Evolutionary conservation across 495 filamentous ascomycete genomes (phyloP).

Genomic region (Durotheca rogersii): DNA sequence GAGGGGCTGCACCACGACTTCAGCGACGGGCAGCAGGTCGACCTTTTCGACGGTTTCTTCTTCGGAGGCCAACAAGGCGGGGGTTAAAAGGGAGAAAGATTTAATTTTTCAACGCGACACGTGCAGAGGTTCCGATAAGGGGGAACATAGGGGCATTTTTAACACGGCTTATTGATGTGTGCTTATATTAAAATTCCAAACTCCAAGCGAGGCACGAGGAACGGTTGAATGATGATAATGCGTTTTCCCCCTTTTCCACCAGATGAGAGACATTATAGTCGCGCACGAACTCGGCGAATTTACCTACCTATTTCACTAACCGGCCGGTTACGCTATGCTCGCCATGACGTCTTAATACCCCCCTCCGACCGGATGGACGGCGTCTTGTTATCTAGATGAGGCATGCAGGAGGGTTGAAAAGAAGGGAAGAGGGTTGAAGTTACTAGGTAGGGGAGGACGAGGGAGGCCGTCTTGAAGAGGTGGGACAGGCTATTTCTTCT

Average conservation of each 20-base stretch:
- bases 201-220: slow-evolving; percentile 19
- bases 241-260: not conserved
- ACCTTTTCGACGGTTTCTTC: slow-evolving; percentile 90
- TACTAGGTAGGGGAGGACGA: too few relatives aligned
- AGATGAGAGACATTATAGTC: not conserved
- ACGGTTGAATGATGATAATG: slow-evolving; percentile 9
- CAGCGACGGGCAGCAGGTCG: slow-evolving; percentile 73
- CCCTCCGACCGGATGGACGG: slow-evolving; percentile 3
- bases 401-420: slow-evolving; percentile 8
- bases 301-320: not conserved
- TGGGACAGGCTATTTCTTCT: too few relatives aligned
- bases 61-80: slow-evolving; percentile 63
- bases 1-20: slow-evolving; percentile 77
- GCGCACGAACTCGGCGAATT: not conserved
- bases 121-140: not conserved
- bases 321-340: slow-evolving; percentile 8
- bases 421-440: slow-evolving; percentile 2
- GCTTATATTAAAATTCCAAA: slow-evolving; percentile 12
- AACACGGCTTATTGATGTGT: slow-evolving; percentile 8
- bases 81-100: slow-evolving; percentile 11
- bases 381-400: slow-evolving; percentile 6
- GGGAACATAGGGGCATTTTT: slow-evolving; percentile 10
- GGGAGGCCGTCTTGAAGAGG: too few relatives aligned
- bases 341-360: slow-evolving; percentile 25
- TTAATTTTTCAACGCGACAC: not conserved